These are phyloP conservation scores for Reutealis trisperma DNA, from an alignment of 345 rosid species.

Conservation along the genomic window DNA sequence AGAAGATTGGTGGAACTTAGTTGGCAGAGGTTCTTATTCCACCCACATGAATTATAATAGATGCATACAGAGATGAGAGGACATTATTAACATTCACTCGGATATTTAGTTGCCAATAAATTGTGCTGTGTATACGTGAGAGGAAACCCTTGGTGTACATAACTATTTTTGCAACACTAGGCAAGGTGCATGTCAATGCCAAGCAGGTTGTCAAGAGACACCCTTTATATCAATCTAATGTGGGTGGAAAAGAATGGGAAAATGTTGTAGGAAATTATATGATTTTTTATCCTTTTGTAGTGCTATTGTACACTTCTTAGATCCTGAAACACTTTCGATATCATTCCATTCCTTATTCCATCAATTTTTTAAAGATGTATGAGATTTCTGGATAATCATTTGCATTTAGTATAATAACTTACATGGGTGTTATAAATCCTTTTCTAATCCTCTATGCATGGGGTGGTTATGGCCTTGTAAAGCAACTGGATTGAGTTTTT, in stretches of 20 bases:
- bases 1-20: neutral
- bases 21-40: neutral
- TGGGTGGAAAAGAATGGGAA: neutral
- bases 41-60: neutral
- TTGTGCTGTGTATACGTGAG: conserved; percentile 1
- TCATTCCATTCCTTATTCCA: neutral
- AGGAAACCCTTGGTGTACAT: conserved; percentile 15
- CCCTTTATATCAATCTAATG: neutral
- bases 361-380: too few relatives aligned
- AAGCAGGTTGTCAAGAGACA: neutral
- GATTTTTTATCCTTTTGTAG: neutral
- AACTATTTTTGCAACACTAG: conserved; percentile 10
- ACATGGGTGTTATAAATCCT: too few relatives aligned
- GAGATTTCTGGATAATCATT: too few relatives aligned
- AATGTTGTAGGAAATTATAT: neutral
- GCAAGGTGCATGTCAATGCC: neutral
- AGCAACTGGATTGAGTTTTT: too few relatives aligned
- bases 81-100: neutral
- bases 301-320: neutral
- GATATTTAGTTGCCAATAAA: neutral
- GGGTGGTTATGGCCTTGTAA: too few relatives aligned
- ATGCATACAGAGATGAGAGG: neutral
- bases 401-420: too few relatives aligned
- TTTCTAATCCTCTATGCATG: too few relatives aligned
- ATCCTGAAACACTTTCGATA: neutral